These are phyloP conservation scores for Aspergillus sp. DNA, from an alignment of 2,329 filamentous ascomycete species.

Conservation along the genomic window DNA sequence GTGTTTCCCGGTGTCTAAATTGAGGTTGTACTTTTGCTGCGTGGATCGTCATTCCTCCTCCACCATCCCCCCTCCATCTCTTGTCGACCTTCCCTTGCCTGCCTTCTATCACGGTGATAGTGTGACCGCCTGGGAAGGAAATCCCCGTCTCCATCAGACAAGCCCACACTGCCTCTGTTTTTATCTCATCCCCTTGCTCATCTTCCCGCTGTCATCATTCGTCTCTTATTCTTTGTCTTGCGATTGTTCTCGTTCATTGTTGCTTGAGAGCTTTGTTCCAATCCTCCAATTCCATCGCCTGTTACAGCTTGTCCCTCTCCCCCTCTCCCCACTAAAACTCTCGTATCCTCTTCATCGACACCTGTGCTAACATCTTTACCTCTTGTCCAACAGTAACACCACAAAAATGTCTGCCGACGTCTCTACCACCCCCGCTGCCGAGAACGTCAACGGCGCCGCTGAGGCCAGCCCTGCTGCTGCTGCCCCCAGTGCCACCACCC, in stretches of 20 bases:
- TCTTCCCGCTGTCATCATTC: neutral
- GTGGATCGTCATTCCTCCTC: neutral
- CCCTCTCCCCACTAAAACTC: neutral
- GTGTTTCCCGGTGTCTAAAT: constrained; percentile 10
- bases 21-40: constrained; percentile 17
- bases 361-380: constrained; percentile 9
- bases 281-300: neutral
- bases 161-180: neutral
- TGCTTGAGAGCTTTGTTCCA: neutral
- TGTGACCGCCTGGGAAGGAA: neutral
- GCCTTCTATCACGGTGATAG: neutral
- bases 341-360: neutral
- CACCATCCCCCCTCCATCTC: neutral
- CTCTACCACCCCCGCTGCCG: constrained; percentile 68
- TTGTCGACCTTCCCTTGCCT: neutral
- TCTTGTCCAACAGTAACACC: constrained; percentile 40
- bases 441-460: constrained; percentile 63
- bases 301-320: neutral
- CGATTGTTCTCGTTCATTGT: constrained; percentile 1
- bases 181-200: neutral
- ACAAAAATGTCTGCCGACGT: constrained; percentile 77
- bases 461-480: constrained; percentile 64
- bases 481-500: constrained; percentile 67
- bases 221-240: neutral
- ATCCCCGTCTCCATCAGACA: neutral